Evolutionary conservation across 805 yeast species (phyloP).

Genomic region (Wickerhamomyces mucosus): DNA sequence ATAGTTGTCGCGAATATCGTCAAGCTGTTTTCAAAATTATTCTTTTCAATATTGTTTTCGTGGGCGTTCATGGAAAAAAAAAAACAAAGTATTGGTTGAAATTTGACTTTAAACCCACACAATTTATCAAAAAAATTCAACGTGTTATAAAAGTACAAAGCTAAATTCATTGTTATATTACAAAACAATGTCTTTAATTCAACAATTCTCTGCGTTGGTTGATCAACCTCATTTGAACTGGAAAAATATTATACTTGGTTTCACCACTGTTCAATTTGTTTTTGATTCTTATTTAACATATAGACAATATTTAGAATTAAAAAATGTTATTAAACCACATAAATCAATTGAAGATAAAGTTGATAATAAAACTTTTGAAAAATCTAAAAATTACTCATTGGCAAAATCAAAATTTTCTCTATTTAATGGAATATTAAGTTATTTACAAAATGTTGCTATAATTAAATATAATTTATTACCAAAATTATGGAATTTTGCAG

Average conservation of each 20-base stretch:
- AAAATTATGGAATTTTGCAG: constrained; percentile 44
- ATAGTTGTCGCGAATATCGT: no score
- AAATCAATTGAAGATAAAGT: constrained; percentile 56
- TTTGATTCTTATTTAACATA: constrained; percentile 67
- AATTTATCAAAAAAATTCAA: no score
- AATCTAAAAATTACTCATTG: constrained; percentile 69
- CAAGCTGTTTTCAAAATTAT: no score
- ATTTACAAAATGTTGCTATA: constrained; percentile 47
- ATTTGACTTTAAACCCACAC: no score
- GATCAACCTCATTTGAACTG: constrained; percentile 70
- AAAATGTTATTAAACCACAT: constrained; percentile 54
- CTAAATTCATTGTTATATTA: no score
- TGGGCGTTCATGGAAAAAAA: no score
- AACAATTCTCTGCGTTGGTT: constrained; percentile 36
- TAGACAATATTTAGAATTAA: constrained; percentile 62
- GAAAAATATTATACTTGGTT: constrained; percentile 67
- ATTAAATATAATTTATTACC: constrained; percentile 60
- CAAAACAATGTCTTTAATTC: constrained; percentile 20
- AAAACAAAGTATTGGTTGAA: no score
- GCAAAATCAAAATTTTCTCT: constrained; percentile 70
- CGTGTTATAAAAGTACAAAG: no score
- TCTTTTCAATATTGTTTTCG: no score
- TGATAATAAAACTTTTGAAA: constrained; percentile 60
- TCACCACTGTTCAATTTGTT: constrained; percentile 62
- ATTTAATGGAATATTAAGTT: constrained; percentile 38